Evolutionary conservation across 768 basidiomycete genomes (phyloP).

Genomic region (Boletellus sp.): DNA sequence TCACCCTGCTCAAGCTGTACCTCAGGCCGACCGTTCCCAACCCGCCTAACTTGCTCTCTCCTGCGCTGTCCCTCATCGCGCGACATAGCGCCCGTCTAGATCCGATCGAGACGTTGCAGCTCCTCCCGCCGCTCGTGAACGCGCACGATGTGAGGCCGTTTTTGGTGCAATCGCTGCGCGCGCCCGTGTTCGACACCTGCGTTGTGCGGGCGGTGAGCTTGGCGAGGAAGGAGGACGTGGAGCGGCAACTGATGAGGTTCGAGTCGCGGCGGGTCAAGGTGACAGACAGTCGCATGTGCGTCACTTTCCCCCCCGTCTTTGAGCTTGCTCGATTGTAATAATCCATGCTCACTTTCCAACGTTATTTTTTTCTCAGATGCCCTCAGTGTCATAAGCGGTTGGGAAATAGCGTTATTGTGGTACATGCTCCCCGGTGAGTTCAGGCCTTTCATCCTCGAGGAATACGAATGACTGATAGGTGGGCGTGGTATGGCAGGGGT

Average conservation of each 20-base stretch:
- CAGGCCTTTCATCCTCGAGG: background rate
- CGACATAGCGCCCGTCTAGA: slow-evolving; percentile 82
- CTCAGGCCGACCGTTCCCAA: slow-evolving; percentile 63
- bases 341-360: background rate
- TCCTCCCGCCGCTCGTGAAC: slow-evolving; percentile 87
- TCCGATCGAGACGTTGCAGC: slow-evolving; percentile 72
- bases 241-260: slow-evolving; percentile 66
- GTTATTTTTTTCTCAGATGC: slow-evolving; percentile 54
- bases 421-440: slow-evolving; percentile 80
- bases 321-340: background rate
- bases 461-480: background rate
- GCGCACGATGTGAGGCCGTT: slow-evolving; percentile 78
- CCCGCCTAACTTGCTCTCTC: slow-evolving; percentile 58
- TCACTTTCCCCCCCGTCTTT: slow-evolving; percentile 9
- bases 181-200: slow-evolving; percentile 63
- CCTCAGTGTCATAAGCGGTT: slow-evolving; percentile 94
- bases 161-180: slow-evolving; percentile 64
- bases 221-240: slow-evolving; percentile 74
- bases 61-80: slow-evolving; percentile 85
- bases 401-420: slow-evolving; percentile 90
- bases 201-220: slow-evolving; percentile 69
- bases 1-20: slow-evolving; percentile 83
- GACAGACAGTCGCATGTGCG: slow-evolving; percentile 89
- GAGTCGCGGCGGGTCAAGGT: slow-evolving; percentile 84
- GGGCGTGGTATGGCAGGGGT: slow-evolving; percentile 50